phyloP scores from a whole-genome alignment of 2,329 filamentous ascomycete species.

The Fusarium acutatum region DNA sequence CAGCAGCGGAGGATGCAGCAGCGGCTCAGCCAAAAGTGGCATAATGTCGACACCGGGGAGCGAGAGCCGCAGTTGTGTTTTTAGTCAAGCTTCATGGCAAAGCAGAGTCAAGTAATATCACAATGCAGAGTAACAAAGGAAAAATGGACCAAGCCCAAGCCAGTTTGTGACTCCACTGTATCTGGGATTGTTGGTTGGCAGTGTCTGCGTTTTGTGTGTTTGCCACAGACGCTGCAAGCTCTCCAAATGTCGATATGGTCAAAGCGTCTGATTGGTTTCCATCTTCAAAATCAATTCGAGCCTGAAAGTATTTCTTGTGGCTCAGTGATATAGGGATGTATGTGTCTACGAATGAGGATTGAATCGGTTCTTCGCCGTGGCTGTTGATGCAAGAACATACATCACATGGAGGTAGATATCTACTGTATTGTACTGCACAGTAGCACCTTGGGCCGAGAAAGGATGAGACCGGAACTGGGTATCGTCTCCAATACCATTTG shows the following conservation, averaged over 20 bases:
- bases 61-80: conserved; percentile 6
- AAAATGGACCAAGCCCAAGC: conserved; percentile 15
- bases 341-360: background rate
- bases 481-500: conserved; percentile 23
- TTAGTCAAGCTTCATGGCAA: background rate
- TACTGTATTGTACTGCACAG: background rate
- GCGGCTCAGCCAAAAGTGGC: conserved; percentile 15
- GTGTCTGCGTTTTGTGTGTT: conserved; percentile 10
- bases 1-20: conserved; percentile 26
- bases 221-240: conserved; percentile 24
- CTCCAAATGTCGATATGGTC: conserved; percentile 14
- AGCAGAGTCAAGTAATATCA: conserved; percentile 12
- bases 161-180: conserved; percentile 15
- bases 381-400: background rate
- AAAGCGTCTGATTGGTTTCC: conserved; percentile 23
- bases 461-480: conserved; percentile 17
- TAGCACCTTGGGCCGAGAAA: background rate
- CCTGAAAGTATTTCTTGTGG: background rate
- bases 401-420: background rate
- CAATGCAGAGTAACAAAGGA: conserved; percentile 24
- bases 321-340: background rate
- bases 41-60: conserved; percentile 12
- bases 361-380: background rate
- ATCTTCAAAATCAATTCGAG: background rate
- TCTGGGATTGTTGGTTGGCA: background rate